These are phyloP conservation scores for Saksenaea oblongispora DNA, from an alignment of 371 early-diverging fungal species.

Conservation along the genomic window DNA sequence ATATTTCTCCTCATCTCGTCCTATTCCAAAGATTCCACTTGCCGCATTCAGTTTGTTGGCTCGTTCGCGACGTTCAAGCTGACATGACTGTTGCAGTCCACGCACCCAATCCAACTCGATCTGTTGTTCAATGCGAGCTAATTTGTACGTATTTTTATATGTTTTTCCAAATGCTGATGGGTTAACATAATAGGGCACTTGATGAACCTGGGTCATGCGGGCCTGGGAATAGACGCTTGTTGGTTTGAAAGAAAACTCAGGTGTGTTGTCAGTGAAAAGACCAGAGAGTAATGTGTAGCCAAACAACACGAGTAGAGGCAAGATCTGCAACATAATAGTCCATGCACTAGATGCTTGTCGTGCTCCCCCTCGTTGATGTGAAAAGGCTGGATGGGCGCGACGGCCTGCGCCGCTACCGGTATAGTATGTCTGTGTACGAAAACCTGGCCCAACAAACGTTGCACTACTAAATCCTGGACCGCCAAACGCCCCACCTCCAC, in stretches of 20 bases:
- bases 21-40: conserved; percentile 38
- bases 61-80: conserved; percentile 34
- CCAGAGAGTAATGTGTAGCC: conserved; percentile 45
- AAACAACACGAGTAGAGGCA: conserved; percentile 43
- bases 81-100: conserved; percentile 36
- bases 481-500: conserved; percentile 53
- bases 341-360: conserved; percentile 15
- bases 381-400: background rate
- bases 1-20: conserved; percentile 39
- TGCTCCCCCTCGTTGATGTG: conserved; percentile 18
- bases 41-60: conserved; percentile 30
- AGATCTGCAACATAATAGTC: conserved; percentile 41
- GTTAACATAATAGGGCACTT: conserved; percentile 49
- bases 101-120: conserved; percentile 43
- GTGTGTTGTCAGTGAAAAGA: conserved; percentile 39
- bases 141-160: conserved; percentile 26
- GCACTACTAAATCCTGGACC: conserved; percentile 50
- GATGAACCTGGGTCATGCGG: conserved; percentile 34
- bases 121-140: conserved; percentile 42
- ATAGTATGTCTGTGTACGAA: conserved; percentile 39
- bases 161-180: conserved; percentile 32
- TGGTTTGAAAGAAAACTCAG: conserved; percentile 39
- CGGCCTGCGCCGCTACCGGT: conserved; percentile 14
- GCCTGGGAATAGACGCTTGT: conserved; percentile 38
- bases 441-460: conserved; percentile 50